Conservation (phyloP, 2,329 filamentous ascomycete species). For the Penicillium freii region DNA sequence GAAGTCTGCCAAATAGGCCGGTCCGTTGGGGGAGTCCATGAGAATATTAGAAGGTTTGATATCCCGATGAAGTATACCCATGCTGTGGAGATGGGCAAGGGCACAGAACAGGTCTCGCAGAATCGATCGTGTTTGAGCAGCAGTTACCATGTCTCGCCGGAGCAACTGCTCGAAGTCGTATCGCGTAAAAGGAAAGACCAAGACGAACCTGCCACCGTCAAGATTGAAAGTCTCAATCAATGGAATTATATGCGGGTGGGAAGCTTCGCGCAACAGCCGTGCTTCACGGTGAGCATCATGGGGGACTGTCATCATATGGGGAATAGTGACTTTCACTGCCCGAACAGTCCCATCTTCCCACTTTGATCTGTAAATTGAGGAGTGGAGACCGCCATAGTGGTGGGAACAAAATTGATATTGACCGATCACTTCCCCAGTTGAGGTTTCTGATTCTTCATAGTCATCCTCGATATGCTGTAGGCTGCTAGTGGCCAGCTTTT, state of each 20-base stretch:
- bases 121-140: conserved; percentile 47
- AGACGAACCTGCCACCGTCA: conserved; percentile 68
- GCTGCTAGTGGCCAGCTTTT: conserved; percentile 24
- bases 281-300: conserved; percentile 81
- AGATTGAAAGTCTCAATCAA: conserved; percentile 70
- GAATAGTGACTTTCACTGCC: conserved; percentile 83
- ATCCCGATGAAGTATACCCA: conserved; percentile 85
- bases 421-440: conserved; percentile 48
- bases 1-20: conserved; percentile 84
- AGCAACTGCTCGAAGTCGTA: conserved; percentile 70
- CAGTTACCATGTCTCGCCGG: conserved; percentile 43
- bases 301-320: conserved; percentile 69
- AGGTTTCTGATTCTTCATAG: conserved; percentile 20
- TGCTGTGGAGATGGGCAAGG: conserved; percentile 67
- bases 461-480: conserved; percentile 22
- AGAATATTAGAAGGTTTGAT: conserved; percentile 90
- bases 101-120: conserved; percentile 69
- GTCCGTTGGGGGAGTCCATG: conserved; percentile 63
- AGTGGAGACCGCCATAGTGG: conserved; percentile 69
- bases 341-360: conserved; percentile 47
- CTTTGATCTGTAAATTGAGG: conserved; percentile 72
- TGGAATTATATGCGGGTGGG: conserved; percentile 60
- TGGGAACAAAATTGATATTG: conserved; percentile 57
- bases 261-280: conserved; percentile 65
- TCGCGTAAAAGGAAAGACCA: conserved; percentile 83